These are phyloP conservation scores for Plasmodium inui DNA, from an alignment of 169 alveolate genomes.

Conservation along the genomic window DNA sequence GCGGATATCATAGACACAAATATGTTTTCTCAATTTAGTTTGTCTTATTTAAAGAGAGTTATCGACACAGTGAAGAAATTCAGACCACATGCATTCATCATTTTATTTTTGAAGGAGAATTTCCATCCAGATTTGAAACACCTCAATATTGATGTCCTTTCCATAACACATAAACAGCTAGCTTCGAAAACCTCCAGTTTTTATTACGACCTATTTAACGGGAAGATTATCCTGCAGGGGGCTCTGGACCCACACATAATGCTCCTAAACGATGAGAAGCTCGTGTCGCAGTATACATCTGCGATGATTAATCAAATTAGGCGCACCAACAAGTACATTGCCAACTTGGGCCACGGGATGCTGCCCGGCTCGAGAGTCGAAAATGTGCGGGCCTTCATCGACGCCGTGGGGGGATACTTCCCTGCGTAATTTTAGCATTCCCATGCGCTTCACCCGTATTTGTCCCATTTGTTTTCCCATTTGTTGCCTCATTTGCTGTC, in stretches of 20 bases:
- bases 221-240: slow-evolving; percentile 56
- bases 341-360: slow-evolving; percentile 72
- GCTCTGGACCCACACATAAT: slow-evolving; percentile 69
- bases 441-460: too few relatives aligned
- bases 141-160: slow-evolving; percentile 14
- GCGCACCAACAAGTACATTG: slow-evolving; percentile 41
- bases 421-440: not conserved
- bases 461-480: not conserved
- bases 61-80: slow-evolving; percentile 5
- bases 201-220: slow-evolving; percentile 29
- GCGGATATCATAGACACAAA: slow-evolving; percentile 75
- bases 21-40: slow-evolving; percentile 75
- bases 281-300: slow-evolving; percentile 7
- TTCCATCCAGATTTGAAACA: slow-evolving; percentile 25
- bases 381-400: slow-evolving; percentile 43
- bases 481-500: not conserved
- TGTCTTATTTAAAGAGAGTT: slow-evolving; percentile 54
- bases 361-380: slow-evolving; percentile 78
- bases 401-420: not conserved
- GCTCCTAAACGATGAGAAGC: not conserved
- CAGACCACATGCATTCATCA: slow-evolving; percentile 26
- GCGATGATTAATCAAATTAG: slow-evolving; percentile 8
- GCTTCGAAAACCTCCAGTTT: not conserved
- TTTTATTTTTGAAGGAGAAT: slow-evolving; percentile 55
- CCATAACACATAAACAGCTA: slow-evolving; percentile 63